phyloP scores from a whole-genome alignment of 148 eudicot genomes.

The Polygonum aviculare region DNA sequence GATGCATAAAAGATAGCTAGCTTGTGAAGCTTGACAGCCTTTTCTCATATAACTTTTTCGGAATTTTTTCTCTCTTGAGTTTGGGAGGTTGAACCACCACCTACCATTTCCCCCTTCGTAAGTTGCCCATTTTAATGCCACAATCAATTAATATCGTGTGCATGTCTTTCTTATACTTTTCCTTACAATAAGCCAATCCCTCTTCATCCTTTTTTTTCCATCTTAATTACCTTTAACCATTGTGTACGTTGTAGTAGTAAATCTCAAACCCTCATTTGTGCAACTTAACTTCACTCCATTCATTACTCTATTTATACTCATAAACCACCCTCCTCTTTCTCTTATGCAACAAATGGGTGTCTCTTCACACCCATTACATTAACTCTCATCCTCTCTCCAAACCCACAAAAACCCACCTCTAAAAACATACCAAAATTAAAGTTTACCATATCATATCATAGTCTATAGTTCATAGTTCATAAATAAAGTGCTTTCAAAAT shows the following conservation, averaged over 20 bases:
- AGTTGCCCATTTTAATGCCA: slow-evolving; percentile 11
- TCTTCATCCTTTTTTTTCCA: no score
- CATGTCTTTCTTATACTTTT: background rate
- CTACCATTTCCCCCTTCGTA: slow-evolving; percentile 9
- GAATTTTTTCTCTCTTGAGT: background rate
- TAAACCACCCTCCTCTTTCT: background rate
- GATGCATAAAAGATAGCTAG: slow-evolving; percentile 8
- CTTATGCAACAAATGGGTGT: slow-evolving; percentile 2
- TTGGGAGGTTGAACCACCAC: slow-evolving; percentile 11
- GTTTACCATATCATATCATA: no score
- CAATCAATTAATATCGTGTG: background rate
- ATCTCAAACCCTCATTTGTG: background rate
- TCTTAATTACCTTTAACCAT: background rate
- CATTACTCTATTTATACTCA: slow-evolving; percentile 4
- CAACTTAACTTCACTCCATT: background rate
- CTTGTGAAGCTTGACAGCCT: slow-evolving; percentile 5
- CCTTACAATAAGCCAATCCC: background rate
- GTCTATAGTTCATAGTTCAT: background rate
- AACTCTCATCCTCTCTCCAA: background rate
- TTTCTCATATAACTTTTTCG: background rate
- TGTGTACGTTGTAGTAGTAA: background rate
- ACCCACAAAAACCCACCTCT: background rate
- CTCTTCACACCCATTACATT: slow-evolving; percentile 4
- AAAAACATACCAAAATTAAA: background rate
- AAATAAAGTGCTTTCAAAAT: background rate